A percentile compares a stretch with the other conserved stretches of the same genome.
These are phyloP conservation scores for Pluteus cervinus DNA, from an alignment of 768 basidiomycete genomes.

Conservation along the genomic window DNA sequence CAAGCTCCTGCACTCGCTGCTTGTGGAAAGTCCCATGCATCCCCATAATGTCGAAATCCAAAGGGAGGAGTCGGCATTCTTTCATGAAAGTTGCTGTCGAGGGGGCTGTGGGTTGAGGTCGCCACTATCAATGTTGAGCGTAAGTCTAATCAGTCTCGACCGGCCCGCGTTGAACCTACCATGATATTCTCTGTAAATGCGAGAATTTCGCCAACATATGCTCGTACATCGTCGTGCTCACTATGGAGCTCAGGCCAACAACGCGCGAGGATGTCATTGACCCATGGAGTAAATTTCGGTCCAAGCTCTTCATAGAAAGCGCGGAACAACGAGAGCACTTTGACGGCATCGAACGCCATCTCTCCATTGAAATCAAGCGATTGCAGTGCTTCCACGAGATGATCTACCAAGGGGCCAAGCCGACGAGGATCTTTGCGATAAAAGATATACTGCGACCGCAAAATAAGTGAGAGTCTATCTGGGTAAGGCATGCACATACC, in stretches of 20 bases:
- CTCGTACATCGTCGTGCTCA: conserved; percentile 80
- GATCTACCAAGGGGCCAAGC: conserved; percentile 73
- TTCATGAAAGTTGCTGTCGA: conserved; percentile 57
- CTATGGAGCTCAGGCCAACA: conserved; percentile 68
- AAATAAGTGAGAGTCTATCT: conserved; percentile 2
- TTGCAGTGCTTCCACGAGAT: conserved; percentile 56
- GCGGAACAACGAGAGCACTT: conserved; percentile 61
- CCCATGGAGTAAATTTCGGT: conserved; percentile 80
- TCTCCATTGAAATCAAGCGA: conserved; percentile 74
- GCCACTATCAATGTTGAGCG: conserved; percentile 46
- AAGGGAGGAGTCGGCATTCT: conserved; percentile 52
- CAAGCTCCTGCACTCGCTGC: conserved; percentile 52
- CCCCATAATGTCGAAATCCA: conserved; percentile 70
- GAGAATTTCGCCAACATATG: conserved; percentile 70
- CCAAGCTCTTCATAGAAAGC: conserved; percentile 69
- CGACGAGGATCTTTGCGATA: conserved; percentile 79
- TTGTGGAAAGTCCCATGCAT: conserved; percentile 60
- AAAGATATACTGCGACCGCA: conserved; percentile 56
- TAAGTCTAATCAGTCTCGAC: too few relatives aligned
- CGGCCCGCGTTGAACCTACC: too few relatives aligned
- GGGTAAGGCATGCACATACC: conserved; percentile 27
- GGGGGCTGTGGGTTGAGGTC: conserved; percentile 55
- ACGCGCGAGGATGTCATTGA: conserved; percentile 55
- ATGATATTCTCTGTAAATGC: conserved; percentile 68
- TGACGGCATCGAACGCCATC: conserved; percentile 75